Evolutionary conservation across 257 asterid genomes (phyloP).

Genomic region (Leonotis leonurus): DNA sequence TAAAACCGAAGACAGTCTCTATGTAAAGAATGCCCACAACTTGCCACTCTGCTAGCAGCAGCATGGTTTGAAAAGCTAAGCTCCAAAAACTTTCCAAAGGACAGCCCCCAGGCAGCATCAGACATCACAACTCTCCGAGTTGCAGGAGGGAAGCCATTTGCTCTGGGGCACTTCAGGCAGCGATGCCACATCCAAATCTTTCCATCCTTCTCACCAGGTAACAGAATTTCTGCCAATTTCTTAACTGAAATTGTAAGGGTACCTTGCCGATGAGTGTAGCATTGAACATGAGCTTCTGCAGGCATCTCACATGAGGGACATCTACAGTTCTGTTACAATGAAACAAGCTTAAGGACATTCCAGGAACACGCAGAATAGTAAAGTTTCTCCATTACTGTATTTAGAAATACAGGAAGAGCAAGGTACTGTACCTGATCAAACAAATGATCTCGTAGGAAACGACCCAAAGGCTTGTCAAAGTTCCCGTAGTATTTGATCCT

Average conservation of each 20-base stretch:
- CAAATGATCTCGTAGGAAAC: constrained; percentile 77
- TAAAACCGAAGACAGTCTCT: constrained; percentile 94
- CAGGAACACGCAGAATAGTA: neutral
- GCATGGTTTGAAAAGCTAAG: constrained; percentile 98
- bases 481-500: constrained; percentile 85
- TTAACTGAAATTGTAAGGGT: constrained; percentile 87
- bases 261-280: constrained; percentile 95
- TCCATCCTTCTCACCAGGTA: constrained; percentile 83
- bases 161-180: constrained; percentile 83
- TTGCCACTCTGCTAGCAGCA: constrained; percentile 93
- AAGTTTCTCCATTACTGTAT: neutral
- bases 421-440: constrained; percentile 83
- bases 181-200: constrained; percentile 99
- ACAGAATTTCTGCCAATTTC: constrained; percentile 61
- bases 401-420: neutral
- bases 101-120: constrained; percentile 99
- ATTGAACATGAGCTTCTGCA: constrained; percentile 86
- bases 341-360: neutral
- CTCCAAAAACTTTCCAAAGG: constrained; percentile 97
- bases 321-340: constrained; percentile 54
- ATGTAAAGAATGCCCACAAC: constrained; percentile 95
- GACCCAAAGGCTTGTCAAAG: constrained; percentile 96
- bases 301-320: constrained; percentile 90
- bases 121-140: constrained; percentile 92
- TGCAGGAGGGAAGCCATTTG: constrained; percentile 86